Base-by-base conservation (phyloP, 2,329 filamentous ascomycete species). In the Colletotrichum sp. region DNA sequence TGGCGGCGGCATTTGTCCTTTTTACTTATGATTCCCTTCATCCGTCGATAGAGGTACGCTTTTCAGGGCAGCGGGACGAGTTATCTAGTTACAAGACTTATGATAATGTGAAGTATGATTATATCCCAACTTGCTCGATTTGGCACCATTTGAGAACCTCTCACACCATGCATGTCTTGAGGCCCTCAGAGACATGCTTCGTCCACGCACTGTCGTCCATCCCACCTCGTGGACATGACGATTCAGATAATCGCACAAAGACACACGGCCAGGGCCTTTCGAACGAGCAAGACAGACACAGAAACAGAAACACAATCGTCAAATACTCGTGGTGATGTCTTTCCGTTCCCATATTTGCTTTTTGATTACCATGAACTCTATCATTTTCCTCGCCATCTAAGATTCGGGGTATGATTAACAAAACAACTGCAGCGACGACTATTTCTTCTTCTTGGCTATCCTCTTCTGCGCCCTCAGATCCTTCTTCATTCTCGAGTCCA, bases 401-500 rank as follows among this genome's bases (percentile, higher is more conserved):
- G 32, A 49, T 44, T 49, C 49, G 62, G 60, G 72, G 66, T 76
- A 67, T 75, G 75, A 71, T 71, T 30, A 55, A 63, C 49, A 49
- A 26, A 28, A 34, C 70, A 59, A 62, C 15, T 16, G 34, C 66
- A 36, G 13, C 75, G 18, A 49, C 63, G 71, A 78, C 78, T 85
- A 85, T 83, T 92, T 91, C 88, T 91, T 93, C 87, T 93, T 95
- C 89, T 98, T 96, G 30, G 87, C 83, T 76, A 90, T 83, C 81
- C 96, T 91, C 92, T 98, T 98, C 85, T 96, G 90, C 3, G 94
- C 96, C 83, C 96, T 89, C 71, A 97, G 90, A 88, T 99, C 97
- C 93, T 98, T 99, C 92, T 98, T 98, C 92, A 98, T 92, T 80
- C 97, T 91, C 16, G 95, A 89, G 87, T 99, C 96, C 71, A 99